Percentiles rank a stretch among this genome's conserved stretches.
phyloP scores from a whole-genome alignment of 2,329 filamentous ascomycete genomes.

The Cladorrhinum sp. region DNA sequence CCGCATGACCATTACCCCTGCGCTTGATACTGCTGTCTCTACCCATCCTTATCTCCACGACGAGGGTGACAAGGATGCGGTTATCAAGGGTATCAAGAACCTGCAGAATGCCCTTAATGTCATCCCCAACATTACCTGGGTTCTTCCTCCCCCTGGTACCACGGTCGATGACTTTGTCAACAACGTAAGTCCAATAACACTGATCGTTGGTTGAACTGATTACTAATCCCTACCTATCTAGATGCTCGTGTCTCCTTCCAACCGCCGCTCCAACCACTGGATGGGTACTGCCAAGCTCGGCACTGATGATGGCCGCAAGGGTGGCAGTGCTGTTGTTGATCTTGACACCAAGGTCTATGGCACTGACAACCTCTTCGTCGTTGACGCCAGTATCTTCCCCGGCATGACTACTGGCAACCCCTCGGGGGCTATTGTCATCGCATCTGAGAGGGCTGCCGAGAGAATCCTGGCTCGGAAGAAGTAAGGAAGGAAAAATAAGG shows the following conservation, averaged over 20 bases:
- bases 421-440: slow-evolving; percentile 61
- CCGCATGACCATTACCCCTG: slow-evolving; percentile 56
- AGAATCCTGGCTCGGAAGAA: slow-evolving; percentile 44
- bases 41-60: slow-evolving; percentile 59
- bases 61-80: slow-evolving; percentile 57
- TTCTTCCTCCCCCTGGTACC: slow-evolving; percentile 50
- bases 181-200: slow-evolving; percentile 37
- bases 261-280: slow-evolving; percentile 50
- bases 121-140: slow-evolving; percentile 54
- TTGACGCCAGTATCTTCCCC: slow-evolving; percentile 67
- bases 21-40: slow-evolving; percentile 57
- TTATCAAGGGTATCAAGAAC: slow-evolving; percentile 62
- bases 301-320: slow-evolving; percentile 50
- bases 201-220: neutral
- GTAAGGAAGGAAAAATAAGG: neutral
- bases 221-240: slow-evolving; percentile 27
- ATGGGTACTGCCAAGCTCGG: slow-evolving; percentile 62
- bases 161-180: slow-evolving; percentile 57
- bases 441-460: slow-evolving; percentile 58
- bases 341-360: slow-evolving; percentile 62
- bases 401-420: slow-evolving; percentile 69
- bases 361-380: slow-evolving; percentile 65
- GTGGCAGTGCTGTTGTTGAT: slow-evolving; percentile 60
- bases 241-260: slow-evolving; percentile 40
- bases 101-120: slow-evolving; percentile 52